A percentile compares a stretch with the other conserved stretches of the same genome.
Evolutionary conservation across 192 early-diverging fungal genomes (phyloP).

Genomic region (Rhizophlyctis rosea): DNA sequence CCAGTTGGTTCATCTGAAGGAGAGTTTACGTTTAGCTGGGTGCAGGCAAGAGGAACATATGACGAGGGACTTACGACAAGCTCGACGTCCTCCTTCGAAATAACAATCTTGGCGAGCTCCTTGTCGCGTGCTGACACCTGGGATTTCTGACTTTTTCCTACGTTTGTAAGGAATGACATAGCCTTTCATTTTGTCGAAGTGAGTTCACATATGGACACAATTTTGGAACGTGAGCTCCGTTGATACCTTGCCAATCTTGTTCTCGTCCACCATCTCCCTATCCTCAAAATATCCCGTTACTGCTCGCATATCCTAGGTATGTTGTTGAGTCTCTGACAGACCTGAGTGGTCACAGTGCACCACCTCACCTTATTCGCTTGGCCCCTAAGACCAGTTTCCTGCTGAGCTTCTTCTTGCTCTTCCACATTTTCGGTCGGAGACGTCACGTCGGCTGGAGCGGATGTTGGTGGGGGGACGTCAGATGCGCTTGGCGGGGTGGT

Average conservation of each 20-base stretch:
- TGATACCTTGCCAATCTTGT: constrained; percentile 50
- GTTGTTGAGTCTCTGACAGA: too few relatives aligned
- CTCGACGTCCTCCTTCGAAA: constrained; percentile 53
- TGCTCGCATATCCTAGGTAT: constrained; percentile 57
- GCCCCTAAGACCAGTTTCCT: constrained; percentile 45
- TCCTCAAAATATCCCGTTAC: constrained; percentile 49
- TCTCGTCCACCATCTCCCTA: constrained; percentile 44
- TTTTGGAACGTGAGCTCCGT: not conserved
- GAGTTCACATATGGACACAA: constrained; percentile 1
- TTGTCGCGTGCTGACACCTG: constrained; percentile 34
- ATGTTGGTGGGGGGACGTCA: not conserved
- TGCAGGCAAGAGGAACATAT: constrained; percentile 1
- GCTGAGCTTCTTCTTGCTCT: constrained; percentile 37
- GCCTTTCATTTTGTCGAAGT: constrained; percentile 28
- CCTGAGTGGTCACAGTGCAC: too few relatives aligned
- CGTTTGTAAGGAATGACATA: constrained; percentile 39
- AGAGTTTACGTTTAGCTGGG: constrained; percentile 2
- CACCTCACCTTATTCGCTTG: too few relatives aligned
- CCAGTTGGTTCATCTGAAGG: constrained; percentile 43
- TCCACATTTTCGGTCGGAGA: constrained; percentile 37
- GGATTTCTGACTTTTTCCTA: constrained; percentile 44
- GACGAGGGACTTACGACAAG: constrained; percentile 37
- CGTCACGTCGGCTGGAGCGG: too few relatives aligned
- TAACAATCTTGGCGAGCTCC: constrained; percentile 41
- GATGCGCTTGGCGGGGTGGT: not conserved